phyloP scores from a whole-genome alignment of 768 basidiomycete species.

The Pisolithus orientalis region DNA sequence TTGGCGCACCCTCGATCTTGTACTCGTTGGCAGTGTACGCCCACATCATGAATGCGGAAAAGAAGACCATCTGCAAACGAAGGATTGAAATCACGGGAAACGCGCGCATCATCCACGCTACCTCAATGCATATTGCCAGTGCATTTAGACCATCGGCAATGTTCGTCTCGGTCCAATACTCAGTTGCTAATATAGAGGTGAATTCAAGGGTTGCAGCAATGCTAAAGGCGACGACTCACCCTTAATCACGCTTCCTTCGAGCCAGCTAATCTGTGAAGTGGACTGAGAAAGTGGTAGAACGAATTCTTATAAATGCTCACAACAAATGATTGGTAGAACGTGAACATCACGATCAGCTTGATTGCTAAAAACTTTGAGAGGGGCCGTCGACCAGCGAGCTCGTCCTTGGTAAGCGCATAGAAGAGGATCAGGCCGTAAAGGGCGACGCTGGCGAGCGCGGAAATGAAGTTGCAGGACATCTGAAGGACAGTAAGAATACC shows the following conservation, averaged over 20 bases:
- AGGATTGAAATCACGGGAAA: conserved; percentile 3
- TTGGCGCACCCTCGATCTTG: conserved; percentile 31
- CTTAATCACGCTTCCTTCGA: conserved; percentile 67
- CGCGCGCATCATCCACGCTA: conserved; percentile 20
- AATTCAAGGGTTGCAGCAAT: background rate
- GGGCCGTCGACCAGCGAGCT: conserved; percentile 70
- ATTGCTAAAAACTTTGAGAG: conserved; percentile 83
- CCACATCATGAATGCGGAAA: conserved; percentile 75
- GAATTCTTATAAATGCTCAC: conserved; percentile 32
- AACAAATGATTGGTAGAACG: conserved; percentile 80
- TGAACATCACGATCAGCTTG: conserved; percentile 83
- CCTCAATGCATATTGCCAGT: conserved; percentile 79
- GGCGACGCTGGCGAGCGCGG: conserved; percentile 50
- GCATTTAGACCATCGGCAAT: conserved; percentile 82
- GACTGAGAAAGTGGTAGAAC: background rate
- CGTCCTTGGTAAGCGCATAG: conserved; percentile 75
- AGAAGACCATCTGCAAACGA: conserved; percentile 68
- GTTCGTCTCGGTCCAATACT: conserved; percentile 81
- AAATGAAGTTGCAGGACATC: background rate
- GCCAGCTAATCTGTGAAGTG: conserved; percentile 47
- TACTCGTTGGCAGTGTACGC: conserved; percentile 75
- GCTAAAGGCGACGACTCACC: conserved; percentile 27
- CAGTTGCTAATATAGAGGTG: conserved; percentile 39
- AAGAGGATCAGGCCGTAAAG: conserved; percentile 82
- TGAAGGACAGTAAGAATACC: conserved; percentile 32